Base-by-base conservation (phyloP, 768 basidiomycete genomes). In the Trametes cinnabarina region DNA sequence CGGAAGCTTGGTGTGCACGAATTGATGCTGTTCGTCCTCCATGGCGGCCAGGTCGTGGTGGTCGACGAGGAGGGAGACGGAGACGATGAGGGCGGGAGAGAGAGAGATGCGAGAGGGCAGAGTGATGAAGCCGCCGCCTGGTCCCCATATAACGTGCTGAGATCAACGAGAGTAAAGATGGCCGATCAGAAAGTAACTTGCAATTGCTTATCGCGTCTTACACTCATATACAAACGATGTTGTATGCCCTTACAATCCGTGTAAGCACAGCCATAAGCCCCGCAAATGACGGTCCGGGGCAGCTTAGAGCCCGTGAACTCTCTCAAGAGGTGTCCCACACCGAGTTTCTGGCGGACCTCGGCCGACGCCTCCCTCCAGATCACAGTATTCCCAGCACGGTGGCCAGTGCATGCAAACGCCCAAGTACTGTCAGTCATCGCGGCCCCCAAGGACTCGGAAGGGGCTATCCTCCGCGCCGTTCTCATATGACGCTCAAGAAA, bases 21-120 rank as follows among this genome's bases (percentile, higher is more conserved):
- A 65, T 55, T 65, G 66, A 41, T 55, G 59, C 46, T 58, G 59
- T 32, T 67, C 66, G 30, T 65, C 66, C 20, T 65, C 66, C 64
- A 65, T 67, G 17, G 55, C 49, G 47, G 47, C 51, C 47, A 41
- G 53, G 48, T 47, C 35, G 49, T 22, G 9, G 51, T 28, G 44
- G 57, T n/a, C 25, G 53, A 51, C 26, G 47, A 41, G 12, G 28
- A 39, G 30, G 22, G 5, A n/a, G 34, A 12, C 49, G 50, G n/a
- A 39, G 55, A 46, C 40, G 50, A 50, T 35, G 57, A 52, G 20
- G 44, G 48, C 30, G 25, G 32, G 43, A 34, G n/a, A 23, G 41
- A 41, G 51, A n/a, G 34, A 32, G 41, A 39, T 28, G 50, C 25
- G 58, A 44, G 19, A 40, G 37, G 9, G 51, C 52, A 39, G 17